A percentile compares a stretch with the other conserved stretches of the same genome.
Conservation (phyloP, 352 stramenopile genomes). For the Globisporangium takayamanum region DNA sequence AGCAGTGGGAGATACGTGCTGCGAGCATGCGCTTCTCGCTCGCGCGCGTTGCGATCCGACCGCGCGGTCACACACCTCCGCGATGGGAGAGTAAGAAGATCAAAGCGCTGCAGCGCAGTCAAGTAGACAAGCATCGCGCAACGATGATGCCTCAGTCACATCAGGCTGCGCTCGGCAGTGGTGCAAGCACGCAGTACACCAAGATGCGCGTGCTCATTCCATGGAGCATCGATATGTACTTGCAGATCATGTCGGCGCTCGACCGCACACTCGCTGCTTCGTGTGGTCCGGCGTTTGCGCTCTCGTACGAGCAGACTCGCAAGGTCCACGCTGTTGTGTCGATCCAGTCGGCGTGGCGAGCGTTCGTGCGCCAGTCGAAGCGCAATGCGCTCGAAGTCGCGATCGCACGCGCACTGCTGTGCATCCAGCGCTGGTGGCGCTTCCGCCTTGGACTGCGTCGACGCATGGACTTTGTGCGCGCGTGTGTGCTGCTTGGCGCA, state of each 20-base stretch:
- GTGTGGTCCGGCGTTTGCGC: constrained; percentile 28
- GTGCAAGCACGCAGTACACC: constrained; percentile 17
- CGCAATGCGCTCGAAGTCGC: constrained; percentile 44
- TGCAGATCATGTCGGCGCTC: constrained; percentile 50
- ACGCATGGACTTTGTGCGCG: constrained; percentile 41
- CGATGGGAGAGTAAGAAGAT: constrained; percentile 37
- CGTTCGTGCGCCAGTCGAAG: constrained; percentile 25
- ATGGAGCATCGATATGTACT: constrained; percentile 76
- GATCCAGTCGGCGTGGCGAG: constrained; percentile 59
- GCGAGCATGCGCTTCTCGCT: constrained; percentile 23
- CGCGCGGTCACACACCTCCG: constrained; percentile 37
- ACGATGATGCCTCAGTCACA: too few species aligned
- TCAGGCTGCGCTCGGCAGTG: too few species aligned
- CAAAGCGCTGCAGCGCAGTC: constrained; percentile 1
- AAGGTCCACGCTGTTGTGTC: constrained; percentile 33
- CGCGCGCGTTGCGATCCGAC: constrained; percentile 23
- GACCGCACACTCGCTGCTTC: constrained; percentile 11
- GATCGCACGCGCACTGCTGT: constrained; percentile 42
- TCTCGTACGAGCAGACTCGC: constrained; percentile 49
- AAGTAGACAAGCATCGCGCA: not conserved
- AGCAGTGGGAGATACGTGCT: constrained; percentile 10
- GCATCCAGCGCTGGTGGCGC: constrained; percentile 73
- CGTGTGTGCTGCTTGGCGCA: constrained; percentile 40
- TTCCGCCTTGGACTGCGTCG: constrained; percentile 32
- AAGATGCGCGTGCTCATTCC: constrained; percentile 63